Percentiles rank a stretch among this genome's conserved stretches.
These are phyloP conservation scores for Calophaca sinica DNA, from an alignment of 306 rosid species.

Conservation along the genomic window DNA sequence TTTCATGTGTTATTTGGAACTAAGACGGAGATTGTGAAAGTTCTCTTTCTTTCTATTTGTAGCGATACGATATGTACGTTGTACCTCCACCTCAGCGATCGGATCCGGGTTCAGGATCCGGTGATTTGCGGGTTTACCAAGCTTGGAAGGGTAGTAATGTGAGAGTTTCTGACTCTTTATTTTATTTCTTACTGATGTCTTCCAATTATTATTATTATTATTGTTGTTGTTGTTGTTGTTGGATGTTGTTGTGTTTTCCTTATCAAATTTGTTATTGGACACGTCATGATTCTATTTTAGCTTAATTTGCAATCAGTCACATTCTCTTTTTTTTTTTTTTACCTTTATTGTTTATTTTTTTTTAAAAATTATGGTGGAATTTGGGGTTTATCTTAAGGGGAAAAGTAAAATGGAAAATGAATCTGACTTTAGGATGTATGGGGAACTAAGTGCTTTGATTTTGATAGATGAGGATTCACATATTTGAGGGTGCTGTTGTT, in stretches of 20 bases:
- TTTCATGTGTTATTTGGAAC: neutral
- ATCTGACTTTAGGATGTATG: neutral
- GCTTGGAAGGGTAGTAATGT: conserved; percentile 97
- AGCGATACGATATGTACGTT: conserved; percentile 70
- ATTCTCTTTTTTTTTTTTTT: neutral
- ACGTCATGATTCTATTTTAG: no score
- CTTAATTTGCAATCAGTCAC: no score
- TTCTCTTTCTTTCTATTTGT: neutral
- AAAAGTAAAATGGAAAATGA: neutral
- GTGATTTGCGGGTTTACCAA: conserved; percentile 80
- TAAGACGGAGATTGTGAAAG: neutral
- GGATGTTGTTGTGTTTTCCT: no score
- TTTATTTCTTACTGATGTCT: neutral
- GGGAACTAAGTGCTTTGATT: neutral
- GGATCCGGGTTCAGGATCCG: conserved; percentile 79
- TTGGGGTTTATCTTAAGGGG: conserved; percentile 20
- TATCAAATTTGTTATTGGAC: no score
- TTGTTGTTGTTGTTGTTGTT: neutral
- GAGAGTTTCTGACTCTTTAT: conserved; percentile 13
- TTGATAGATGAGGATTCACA: neutral
- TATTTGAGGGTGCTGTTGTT: neutral
- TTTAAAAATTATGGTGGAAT: neutral
- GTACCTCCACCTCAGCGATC: conserved; percentile 88
- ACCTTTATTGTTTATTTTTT: neutral
- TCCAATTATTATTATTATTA: neutral